Evolutionary conservation across 192 early-diverging fungal species (phyloP), one percentile per base, ranked within the genome.

Genomic region (Coemansia sp.): DNA sequence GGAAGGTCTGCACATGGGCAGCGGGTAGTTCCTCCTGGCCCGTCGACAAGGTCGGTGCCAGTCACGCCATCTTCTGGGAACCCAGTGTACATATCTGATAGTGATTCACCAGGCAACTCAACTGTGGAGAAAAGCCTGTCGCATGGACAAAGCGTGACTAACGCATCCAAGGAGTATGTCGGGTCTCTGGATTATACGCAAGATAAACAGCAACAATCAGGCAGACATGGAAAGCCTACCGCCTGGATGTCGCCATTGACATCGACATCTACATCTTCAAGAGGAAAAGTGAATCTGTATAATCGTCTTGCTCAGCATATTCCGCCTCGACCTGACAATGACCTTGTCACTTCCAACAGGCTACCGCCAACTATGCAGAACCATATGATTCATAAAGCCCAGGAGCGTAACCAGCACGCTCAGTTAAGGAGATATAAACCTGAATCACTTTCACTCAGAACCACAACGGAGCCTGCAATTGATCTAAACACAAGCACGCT

Each of bases 281-380:
- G 69, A 65, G 49, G 66, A 0, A 80, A 69, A 49, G 56, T 70
- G 9, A 83, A 83, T 19, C 57, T 83, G 50, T 75, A 60, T 40
- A 61, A 75, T 18, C 75, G 75, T 8, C 52, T 83, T 16, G 75
- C 75, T 5, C 61, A 70, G 15, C 81, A 83, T 52, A 77, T 77
- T 37, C 81, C 74, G 52, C 52, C 64, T 7, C 62, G 53, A 8
- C 50, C 71, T 2, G 65, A 43, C 45, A 50, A 44, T 57, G 39
- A 44, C 2, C 16, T 50, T 57, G 15, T 63, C 40, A 50, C 58
- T 21, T 47, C 26, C 48, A 61, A 45, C 39, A 3, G 37, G 52
- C 12, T 13, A 45, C 8, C 57, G 44, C 45, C 13, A 15, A 26
- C 48, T 2, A n/a, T 59, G 8, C 57, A 48, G 19, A 18, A 18